Conservation (phyloP, 441 rosid species). For the Brassica hybrid region DNA sequence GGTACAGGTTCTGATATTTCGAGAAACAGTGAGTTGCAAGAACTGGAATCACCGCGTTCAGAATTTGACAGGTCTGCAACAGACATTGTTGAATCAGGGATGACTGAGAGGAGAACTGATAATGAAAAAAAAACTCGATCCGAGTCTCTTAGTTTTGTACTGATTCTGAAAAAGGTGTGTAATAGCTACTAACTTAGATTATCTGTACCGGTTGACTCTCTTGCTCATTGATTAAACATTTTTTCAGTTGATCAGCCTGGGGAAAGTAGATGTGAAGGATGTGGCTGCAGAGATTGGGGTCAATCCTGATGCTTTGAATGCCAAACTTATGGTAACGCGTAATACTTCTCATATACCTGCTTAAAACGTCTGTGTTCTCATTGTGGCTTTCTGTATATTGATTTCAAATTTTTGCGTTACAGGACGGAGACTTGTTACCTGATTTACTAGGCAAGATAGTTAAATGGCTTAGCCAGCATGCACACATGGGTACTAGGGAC, state of each 20-base stretch:
- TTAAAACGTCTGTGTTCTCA: slow-evolving; percentile 21
- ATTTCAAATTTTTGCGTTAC: slow-evolving; percentile 36
- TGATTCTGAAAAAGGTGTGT: slow-evolving; percentile 81
- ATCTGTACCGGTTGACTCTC: slow-evolving; percentile 25
- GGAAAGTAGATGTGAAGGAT: slow-evolving; percentile 80
- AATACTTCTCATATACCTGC: slow-evolving; percentile 24
- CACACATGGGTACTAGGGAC: slow-evolving; percentile 57
- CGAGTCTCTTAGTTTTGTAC: slow-evolving; percentile 55
- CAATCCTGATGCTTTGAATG: too few relatives aligned
- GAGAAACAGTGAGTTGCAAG: slow-evolving; percentile 57
- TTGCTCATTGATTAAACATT: slow-evolving; percentile 37
- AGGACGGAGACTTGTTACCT: too few relatives aligned
- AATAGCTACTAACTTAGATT: slow-evolving; percentile 4
- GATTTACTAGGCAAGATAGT: slow-evolving; percentile 71
- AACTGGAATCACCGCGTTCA: slow-evolving; percentile 52
- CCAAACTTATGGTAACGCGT: slow-evolving; percentile 72
- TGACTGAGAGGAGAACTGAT: slow-evolving; percentile 45
- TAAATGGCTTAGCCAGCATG: slow-evolving; percentile 83
- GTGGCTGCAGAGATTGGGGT: too few relatives aligned
- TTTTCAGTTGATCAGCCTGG: slow-evolving; percentile 79
- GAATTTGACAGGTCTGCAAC: slow-evolving; percentile 47
- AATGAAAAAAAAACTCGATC: slow-evolving; percentile 49
- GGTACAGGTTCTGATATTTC: slow-evolving; percentile 61
- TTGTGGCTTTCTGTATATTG: slow-evolving; percentile 27
- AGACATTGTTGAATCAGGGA: slow-evolving; percentile 54